These are phyloP conservation scores for Tetrastigma voinierianum DNA, from an alignment of 164 flowering plant species.

Conservation along the genomic window DNA sequence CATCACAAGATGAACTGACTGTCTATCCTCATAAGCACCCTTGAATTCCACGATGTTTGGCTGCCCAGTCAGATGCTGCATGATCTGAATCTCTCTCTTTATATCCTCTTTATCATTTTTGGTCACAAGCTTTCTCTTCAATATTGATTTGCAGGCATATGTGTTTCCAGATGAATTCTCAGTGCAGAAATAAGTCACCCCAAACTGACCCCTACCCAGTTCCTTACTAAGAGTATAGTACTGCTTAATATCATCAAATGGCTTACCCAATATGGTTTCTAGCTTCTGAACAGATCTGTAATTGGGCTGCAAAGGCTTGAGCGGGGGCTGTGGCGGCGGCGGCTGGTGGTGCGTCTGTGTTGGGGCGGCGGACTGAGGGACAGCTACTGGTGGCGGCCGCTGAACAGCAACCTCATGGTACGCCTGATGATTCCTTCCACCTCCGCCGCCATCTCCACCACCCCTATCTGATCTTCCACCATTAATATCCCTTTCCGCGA, in stretches of 20 bases:
- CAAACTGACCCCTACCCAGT: slow-evolving; percentile 80
- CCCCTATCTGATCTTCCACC: slow-evolving; percentile 21
- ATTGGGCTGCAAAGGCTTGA: slow-evolving; percentile 11
- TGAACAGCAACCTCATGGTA: slow-evolving; percentile 3
- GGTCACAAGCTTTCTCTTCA: slow-evolving; percentile 61
- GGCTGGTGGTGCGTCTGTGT: slow-evolving; percentile 11
- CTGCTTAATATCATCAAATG: slow-evolving; percentile 50
- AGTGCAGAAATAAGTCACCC: slow-evolving; percentile 63
- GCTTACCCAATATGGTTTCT: slow-evolving; percentile 53
- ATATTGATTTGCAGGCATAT: slow-evolving; percentile 74
- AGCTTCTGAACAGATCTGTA: slow-evolving; percentile 11
- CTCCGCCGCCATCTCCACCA: background rate
- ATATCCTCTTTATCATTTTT: slow-evolving; percentile 63
- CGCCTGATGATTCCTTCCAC: background rate
- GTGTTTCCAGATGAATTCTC: slow-evolving; percentile 56
- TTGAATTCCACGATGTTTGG: slow-evolving; percentile 68
- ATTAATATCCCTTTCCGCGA: slow-evolving; percentile 14
- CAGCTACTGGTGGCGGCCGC: slow-evolving; percentile 8
- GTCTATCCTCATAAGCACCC: slow-evolving; percentile 75
- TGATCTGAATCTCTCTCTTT: slow-evolving; percentile 65
- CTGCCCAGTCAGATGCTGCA: slow-evolving; percentile 82
- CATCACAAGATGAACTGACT: slow-evolving; percentile 69
- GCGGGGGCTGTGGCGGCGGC: slow-evolving; percentile 16
- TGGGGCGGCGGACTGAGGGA: background rate
- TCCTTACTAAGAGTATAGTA: slow-evolving; percentile 60